These are phyloP conservation scores for Starmerella stellata DNA, from an alignment of 805 yeast genomes.

Conservation along the genomic window DNA sequence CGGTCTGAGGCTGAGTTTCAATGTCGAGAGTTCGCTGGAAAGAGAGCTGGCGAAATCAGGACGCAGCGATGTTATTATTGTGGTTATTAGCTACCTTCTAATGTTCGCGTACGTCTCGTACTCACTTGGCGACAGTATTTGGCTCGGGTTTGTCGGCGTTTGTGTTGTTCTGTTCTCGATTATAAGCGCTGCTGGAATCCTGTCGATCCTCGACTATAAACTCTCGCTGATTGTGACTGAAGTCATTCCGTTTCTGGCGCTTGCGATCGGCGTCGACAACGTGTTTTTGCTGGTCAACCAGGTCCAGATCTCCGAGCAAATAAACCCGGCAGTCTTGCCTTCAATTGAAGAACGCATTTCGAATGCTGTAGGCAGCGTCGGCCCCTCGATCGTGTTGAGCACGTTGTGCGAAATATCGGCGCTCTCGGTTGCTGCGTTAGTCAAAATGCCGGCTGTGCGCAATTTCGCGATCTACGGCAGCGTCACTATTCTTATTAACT, in stretches of 20 bases:
- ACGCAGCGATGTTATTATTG: conserved; percentile 55
- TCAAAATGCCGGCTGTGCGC: conserved; percentile 88
- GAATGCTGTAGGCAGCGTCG: conserved; percentile 49
- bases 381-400: conserved; percentile 72
- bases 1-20: conserved; percentile 51
- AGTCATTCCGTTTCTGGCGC: conserved; percentile 79
- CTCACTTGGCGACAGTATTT: conserved; percentile 61
- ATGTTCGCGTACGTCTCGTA: conserved; percentile 83
- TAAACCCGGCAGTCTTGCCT: conserved; percentile 27
- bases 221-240: conserved; percentile 89
- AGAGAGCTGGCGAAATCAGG: conserved; percentile 70
- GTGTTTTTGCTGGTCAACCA: conserved; percentile 76
- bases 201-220: conserved; percentile 56
- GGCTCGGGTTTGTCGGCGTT: conserved; percentile 72
- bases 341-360: conserved; percentile 42
- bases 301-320: conserved; percentile 35
- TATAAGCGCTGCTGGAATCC: conserved; percentile 62
- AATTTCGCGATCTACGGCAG: conserved; percentile 87
- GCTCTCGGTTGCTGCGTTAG: conserved; percentile 59
- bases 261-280: conserved; percentile 94
- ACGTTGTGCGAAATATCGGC: conserved; percentile 63
- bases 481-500: conserved; percentile 62
- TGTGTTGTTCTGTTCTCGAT: conserved; percentile 67
- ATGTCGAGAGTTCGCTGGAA: conserved; percentile 67
- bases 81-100: conserved; percentile 53